Evolutionary conservation across 768 basidiomycete species (phyloP), one percentile per base, ranked within the genome.

Genomic region (Lactarius pseudohatsudake): DNA sequence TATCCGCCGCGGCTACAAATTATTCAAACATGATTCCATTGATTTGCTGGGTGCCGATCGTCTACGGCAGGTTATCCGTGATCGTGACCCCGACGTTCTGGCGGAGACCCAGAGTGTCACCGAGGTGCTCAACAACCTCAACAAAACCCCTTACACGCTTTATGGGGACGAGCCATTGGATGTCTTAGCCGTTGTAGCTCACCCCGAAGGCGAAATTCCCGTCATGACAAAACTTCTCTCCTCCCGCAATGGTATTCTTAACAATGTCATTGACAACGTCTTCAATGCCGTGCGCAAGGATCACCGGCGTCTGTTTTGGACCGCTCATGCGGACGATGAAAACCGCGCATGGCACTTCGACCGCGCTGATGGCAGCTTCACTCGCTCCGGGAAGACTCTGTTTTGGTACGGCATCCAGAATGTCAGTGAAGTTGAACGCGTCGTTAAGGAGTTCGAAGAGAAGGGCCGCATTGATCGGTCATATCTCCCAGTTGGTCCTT

Each of bases 161-260:
- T 98, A 98, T 76, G 96, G 94, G n/a, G 96, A 99, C 76, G 97
- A 99, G 76, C 94, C 95, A 10, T 85, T 98, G 68, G 96, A 99
- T 72, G 94, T 92, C 43, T 83, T 99, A 59, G 97, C 96, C 26
- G 88, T 99, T 67, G 94, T 99, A 43, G 89, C 92, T 6, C 93
- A 94, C 76, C 96, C 97, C 1, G 85, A 87, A 55, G 94, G 88
- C 70, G 90, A 98, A 78, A 80, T 84, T 4, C 93, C 97, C 7
- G 89, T 99, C 43, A 85, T 99, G 84, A 94, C 91, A 67, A 96
- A 97, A 76, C 86, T 98, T 73, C 85, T 98, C 62, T 79, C 95
- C 4, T 93, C 93, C 22, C 87, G 93, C 61, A 88, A 84, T 65
- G 97, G 96, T 32, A 81, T 96, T 47, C 86, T 98, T 68, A 98